phyloP scores from a whole-genome alignment of 2,329 filamentous ascomycete species.

The Alternaria sp. region DNA sequence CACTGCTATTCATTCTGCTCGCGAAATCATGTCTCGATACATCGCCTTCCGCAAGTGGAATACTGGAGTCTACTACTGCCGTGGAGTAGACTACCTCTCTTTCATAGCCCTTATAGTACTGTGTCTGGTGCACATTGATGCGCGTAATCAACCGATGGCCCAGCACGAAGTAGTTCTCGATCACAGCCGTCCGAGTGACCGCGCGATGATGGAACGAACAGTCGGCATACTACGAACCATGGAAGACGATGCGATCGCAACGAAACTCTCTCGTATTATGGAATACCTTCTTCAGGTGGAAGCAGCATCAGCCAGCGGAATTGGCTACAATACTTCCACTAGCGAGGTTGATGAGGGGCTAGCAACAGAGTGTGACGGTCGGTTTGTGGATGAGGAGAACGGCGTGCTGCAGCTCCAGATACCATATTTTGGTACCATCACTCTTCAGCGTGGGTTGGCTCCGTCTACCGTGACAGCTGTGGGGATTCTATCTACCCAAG shows the following conservation, averaged over 20 bases:
- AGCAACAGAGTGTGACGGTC: too few species aligned
- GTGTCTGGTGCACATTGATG: background rate
- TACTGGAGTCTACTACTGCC: background rate
- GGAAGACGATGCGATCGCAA: constrained; percentile 17
- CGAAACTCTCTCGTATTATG: constrained; percentile 16
- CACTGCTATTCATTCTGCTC: background rate
- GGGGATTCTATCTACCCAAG: background rate
- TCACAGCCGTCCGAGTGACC: constrained; percentile 21
- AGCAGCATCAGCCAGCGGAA: constrained; percentile 14
- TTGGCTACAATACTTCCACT: constrained; percentile 13
- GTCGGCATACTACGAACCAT: constrained; percentile 18
- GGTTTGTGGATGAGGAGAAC: too few species aligned
- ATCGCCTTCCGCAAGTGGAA: background rate
- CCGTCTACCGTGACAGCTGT: background rate
- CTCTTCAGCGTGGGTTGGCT: constrained; percentile 19
- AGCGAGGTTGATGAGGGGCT: constrained; percentile 15
- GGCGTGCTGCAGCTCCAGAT: background rate
- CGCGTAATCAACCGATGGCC: background rate
- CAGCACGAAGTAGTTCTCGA: constrained; percentile 9
- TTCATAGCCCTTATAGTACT: background rate
- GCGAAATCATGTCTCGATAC: background rate
- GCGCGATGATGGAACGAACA: constrained; percentile 24
- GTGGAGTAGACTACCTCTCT: background rate
- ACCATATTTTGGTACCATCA: background rate
- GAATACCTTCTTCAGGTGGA: constrained; percentile 24